These are phyloP conservation scores for Fomitopsis schrenkii DNA, from an alignment of 1,284 basidiomycete species.

Conservation along the genomic window DNA sequence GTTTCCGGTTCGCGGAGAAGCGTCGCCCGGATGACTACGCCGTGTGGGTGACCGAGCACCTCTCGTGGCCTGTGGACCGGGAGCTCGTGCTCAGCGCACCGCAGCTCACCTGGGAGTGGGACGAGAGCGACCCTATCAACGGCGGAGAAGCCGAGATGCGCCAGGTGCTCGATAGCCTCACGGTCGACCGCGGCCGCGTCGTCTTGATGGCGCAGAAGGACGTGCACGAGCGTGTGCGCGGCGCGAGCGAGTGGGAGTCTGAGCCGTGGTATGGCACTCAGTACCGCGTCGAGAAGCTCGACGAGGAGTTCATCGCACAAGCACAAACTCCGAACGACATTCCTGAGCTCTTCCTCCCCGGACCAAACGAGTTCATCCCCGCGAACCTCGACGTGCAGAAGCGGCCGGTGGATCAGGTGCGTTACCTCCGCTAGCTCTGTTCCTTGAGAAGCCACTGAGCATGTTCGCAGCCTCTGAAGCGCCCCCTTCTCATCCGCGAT, in stretches of 20 bases:
- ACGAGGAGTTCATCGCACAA: conserved; percentile 63
- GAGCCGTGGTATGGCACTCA: conserved; percentile 88
- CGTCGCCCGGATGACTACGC: conserved; percentile 79
- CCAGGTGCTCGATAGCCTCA: conserved; percentile 60
- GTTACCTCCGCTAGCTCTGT: conserved; percentile 3
- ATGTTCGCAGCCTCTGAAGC: conserved; percentile 54
- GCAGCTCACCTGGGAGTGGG: conserved; percentile 77
- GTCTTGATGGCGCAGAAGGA: conserved; percentile 75
- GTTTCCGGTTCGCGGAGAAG: conserved; percentile 92
- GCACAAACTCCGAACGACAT: conserved; percentile 61
- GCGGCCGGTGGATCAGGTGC: conserved; percentile 57
- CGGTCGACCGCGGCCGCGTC: conserved; percentile 63
- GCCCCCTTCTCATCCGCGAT: conserved; percentile 75
- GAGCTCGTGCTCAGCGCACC: conserved; percentile 78
- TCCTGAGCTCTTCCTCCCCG: conserved; percentile 73
- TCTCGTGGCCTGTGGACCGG: conserved; percentile 79
- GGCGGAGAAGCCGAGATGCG: conserved; percentile 54
- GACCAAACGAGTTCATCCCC: conserved; percentile 88
- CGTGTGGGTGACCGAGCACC: conserved; percentile 70
- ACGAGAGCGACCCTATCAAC: conserved; percentile 37
- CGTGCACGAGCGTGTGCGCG: conserved; percentile 54
- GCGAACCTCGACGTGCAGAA: conserved; percentile 83
- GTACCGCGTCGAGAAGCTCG: conserved; percentile 69
- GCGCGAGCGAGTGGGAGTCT: conserved; percentile 53
- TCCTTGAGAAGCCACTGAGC: conserved; percentile 4